phyloP scores from a whole-genome alignment of 1,284 basidiomycete genomes.

The Ustilago xerochloae region DNA sequence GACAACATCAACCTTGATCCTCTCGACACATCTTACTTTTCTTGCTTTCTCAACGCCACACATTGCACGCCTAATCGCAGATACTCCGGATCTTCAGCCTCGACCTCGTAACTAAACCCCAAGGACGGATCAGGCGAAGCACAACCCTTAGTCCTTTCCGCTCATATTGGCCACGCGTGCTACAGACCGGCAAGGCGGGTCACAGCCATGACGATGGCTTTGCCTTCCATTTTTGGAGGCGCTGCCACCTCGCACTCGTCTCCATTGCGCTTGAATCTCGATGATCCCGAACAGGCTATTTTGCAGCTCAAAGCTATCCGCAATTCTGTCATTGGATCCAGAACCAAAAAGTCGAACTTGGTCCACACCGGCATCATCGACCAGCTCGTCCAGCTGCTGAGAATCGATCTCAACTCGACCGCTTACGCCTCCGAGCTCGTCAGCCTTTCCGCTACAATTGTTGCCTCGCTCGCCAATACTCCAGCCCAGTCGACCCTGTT shows the following conservation, averaged over 20 bases:
- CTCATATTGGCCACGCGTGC: background rate
- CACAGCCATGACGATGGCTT: conserved; percentile 22
- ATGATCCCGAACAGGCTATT: conserved; percentile 28
- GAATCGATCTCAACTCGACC: conserved; percentile 28
- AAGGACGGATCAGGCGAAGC: background rate
- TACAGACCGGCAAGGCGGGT: background rate
- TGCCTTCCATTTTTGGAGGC: conserved; percentile 11
- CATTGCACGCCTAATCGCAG: too few relatives aligned
- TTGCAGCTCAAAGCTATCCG: conserved; percentile 45
- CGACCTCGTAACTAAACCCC: background rate
- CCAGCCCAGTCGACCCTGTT: conserved; percentile 40
- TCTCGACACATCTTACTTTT: background rate
- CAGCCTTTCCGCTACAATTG: conserved; percentile 44
- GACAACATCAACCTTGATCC: background rate
- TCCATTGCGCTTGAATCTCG: conserved; percentile 27
- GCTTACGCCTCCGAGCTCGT: conserved; percentile 31
- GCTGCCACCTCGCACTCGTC: conserved; percentile 4
- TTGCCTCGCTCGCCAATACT: conserved; percentile 49
- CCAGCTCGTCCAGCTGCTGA: conserved; percentile 42
- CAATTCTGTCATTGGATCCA: conserved; percentile 52
- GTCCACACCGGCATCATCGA: conserved; percentile 41
- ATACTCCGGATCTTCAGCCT: too few relatives aligned
- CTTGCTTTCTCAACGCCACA: too few relatives aligned
- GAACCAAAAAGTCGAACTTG: conserved; percentile 48
- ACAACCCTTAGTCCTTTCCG: background rate